phyloP scores from a whole-genome alignment of 2,329 filamentous ascomycete species.

The Claviceps africana region DNA sequence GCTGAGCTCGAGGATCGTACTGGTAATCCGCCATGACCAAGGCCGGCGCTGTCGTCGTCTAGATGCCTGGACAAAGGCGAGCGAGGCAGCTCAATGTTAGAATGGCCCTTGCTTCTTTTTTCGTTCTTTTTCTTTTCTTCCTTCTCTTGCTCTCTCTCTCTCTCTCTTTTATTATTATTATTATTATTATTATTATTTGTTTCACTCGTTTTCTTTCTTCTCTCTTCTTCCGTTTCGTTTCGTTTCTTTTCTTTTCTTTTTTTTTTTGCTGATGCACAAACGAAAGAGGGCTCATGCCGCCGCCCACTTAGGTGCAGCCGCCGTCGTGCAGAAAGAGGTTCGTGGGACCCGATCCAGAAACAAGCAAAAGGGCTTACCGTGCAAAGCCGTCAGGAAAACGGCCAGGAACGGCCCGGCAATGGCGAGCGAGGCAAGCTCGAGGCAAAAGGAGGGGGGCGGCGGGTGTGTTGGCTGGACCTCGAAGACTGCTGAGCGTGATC shows the following conservation, averaged over 20 bases:
- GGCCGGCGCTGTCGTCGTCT: background rate
- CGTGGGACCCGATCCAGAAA: background rate
- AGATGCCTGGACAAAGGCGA: background rate
- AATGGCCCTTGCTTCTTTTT: background rate
- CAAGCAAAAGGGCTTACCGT: constrained; percentile 1
- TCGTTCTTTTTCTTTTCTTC: too few species aligned
- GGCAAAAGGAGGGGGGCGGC: too few species aligned
- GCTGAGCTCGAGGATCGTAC: constrained; percentile 34
- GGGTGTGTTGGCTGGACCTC: too few species aligned
- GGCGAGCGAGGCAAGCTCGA: background rate
- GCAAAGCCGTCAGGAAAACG: constrained; percentile 1
- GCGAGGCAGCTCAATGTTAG: background rate
- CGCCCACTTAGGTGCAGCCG: background rate
- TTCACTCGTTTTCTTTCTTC: too few species aligned
- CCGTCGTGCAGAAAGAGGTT: background rate
- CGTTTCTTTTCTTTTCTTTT: too few species aligned
- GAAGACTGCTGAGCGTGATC: background rate
- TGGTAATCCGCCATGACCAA: constrained; percentile 44
- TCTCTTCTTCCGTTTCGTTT: too few species aligned
- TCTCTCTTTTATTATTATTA: too few species aligned
- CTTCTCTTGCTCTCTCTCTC: too few species aligned
- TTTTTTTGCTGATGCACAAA: background rate
- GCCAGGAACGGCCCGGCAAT: background rate
- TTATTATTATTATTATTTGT: too few species aligned
- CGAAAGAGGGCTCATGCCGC: background rate